These are phyloP conservation scores for Chalaropsis thielavioides DNA, from an alignment of 2,329 filamentous ascomycete genomes.

Conservation along the genomic window DNA sequence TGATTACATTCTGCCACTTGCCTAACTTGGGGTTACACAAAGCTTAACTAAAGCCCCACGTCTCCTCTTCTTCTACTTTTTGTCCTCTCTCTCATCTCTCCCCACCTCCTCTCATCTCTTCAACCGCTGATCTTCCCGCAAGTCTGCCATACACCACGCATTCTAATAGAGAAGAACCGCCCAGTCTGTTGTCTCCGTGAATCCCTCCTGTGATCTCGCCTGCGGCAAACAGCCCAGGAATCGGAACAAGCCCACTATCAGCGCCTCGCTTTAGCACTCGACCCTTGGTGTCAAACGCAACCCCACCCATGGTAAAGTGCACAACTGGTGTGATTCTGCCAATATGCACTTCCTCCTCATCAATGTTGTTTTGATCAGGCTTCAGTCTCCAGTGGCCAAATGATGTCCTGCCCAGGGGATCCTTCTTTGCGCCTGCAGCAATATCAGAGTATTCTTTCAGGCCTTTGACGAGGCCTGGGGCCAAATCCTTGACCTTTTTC, in stretches of 20 bases:
- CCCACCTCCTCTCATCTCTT: constrained; percentile 8
- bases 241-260: constrained; percentile 27
- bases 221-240: constrained; percentile 45
- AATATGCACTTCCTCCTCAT: constrained; percentile 40
- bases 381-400: constrained; percentile 43
- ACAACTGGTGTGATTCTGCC: constrained; percentile 48
- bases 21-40: not conserved
- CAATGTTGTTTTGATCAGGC: constrained; percentile 27
- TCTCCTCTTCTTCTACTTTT: not conserved
- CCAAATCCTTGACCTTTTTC: constrained; percentile 38
- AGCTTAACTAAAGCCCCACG: not conserved
- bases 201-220: constrained; percentile 51
- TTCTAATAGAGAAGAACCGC: constrained; percentile 46
- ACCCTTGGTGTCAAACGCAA: constrained; percentile 38
- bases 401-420: constrained; percentile 33
- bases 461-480: constrained; percentile 26
- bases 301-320: constrained; percentile 55
- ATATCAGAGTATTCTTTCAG: constrained; percentile 36
- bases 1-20: not conserved
- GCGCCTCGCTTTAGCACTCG: constrained; percentile 33
- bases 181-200: constrained; percentile 48
- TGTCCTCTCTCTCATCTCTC: not conserved
- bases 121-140: constrained; percentile 36
- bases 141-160: constrained; percentile 50
- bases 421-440: constrained; percentile 28